Evolutionary conservation across 2,329 filamentous ascomycete species (phyloP).

Genomic region (Penicillium brasilianum): DNA sequence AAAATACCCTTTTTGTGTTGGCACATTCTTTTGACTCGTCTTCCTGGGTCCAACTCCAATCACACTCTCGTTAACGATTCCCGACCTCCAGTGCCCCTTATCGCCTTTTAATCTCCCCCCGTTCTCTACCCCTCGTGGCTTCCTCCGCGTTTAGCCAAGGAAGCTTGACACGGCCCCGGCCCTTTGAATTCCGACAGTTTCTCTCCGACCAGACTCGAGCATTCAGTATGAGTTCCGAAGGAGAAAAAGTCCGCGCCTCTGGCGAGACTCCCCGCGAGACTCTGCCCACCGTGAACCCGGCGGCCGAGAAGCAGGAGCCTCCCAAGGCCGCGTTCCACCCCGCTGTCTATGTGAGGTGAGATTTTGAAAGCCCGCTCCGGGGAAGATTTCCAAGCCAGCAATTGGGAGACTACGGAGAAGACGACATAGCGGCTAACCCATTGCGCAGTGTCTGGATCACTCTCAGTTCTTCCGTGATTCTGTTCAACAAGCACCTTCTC

Average conservation of each 20-base stretch:
- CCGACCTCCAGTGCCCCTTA: constrained; percentile 26
- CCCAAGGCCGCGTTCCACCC: constrained; percentile 73
- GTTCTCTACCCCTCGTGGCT: constrained; percentile 44
- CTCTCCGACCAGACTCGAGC: constrained; percentile 47
- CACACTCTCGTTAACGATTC: constrained; percentile 32
- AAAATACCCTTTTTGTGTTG: constrained; percentile 10
- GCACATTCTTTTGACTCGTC: constrained; percentile 17
- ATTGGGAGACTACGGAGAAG: neutral
- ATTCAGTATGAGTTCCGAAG: constrained; percentile 63
- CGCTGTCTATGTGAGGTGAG: constrained; percentile 78
- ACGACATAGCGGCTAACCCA: neutral
- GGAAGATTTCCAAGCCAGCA: neutral
- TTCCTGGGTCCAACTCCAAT: constrained; percentile 27
- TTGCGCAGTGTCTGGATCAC: constrained; percentile 80
- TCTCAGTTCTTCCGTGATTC: constrained; percentile 89
- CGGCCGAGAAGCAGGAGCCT: constrained; percentile 71
- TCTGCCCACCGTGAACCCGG: constrained; percentile 80
- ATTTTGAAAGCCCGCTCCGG: neutral
- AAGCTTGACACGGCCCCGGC: constrained; percentile 51
- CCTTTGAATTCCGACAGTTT: constrained; percentile 56
- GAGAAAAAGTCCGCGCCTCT: constrained; percentile 83
- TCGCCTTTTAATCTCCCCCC: constrained; percentile 24
- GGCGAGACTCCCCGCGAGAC: constrained; percentile 67
- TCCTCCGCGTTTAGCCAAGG: constrained; percentile 50
- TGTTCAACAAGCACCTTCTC: constrained; percentile 99